Base-by-base conservation (phyloP, 1,284 basidiomycete species). In the Mycena sp. region DNA sequence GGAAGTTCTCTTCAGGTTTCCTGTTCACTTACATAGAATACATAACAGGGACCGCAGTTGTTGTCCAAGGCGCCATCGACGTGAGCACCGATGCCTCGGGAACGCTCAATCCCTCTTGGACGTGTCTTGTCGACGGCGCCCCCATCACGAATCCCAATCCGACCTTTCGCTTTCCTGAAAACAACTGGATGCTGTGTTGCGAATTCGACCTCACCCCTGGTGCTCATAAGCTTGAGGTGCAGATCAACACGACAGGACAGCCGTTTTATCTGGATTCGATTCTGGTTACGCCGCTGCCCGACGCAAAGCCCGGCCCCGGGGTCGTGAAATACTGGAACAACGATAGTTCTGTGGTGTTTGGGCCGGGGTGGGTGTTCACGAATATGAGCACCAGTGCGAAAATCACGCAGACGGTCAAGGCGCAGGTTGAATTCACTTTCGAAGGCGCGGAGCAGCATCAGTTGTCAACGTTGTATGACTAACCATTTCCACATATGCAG, bases 201-300 rank as follows among this genome's bases (percentile, higher is more conserved):
- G 63, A 57, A 5, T 25, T 37, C 17, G 50, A 62, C 19, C 58
- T 76, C 2, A 41, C 45, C 14, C 69, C 71, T 46, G 68, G 69
- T 4, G 29, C 56, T 9, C 75, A 77, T 37, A 63, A 58, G 5
- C 46, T 77, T 6, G 73, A 67, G 2, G 56, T 77, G 35, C 72
- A 73, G 28, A 70, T 72, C 6, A 67, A 63, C 11, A 72, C 69
- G 32, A 46, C 50, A 6, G 70, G 70, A 17, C 69, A 63, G 40
- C 59, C 68, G 2, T 77, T 78, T 61, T 76, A 69, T 69, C 63
- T 77, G 19, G 77, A 78, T 55, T 70, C 71, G 29, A 48, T 77
- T 32, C 49, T 61, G 9, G 77, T 73, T 57, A 65, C 63, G 9
- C 74, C 75, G 19, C 72, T 70, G 1, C 21, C 62, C 12, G 61